These are phyloP conservation scores for Bipolaris gigantea DNA, from an alignment of 2,329 filamentous ascomycete species.

Conservation along the genomic window DNA sequence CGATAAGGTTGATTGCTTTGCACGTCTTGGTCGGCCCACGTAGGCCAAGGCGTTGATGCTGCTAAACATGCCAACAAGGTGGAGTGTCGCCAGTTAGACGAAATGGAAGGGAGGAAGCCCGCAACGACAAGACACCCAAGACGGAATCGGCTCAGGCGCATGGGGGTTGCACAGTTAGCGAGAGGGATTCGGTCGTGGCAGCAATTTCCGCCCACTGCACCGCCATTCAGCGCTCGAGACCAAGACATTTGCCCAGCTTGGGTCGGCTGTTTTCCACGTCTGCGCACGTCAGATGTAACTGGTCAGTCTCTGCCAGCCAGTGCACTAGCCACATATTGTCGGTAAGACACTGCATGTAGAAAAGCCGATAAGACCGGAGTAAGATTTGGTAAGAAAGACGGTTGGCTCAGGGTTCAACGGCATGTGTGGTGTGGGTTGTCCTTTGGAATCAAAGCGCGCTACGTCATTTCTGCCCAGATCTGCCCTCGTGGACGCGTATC, in stretches of 20 bases:
- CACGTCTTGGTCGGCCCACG: constrained; percentile 22
- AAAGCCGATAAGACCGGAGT: not conserved
- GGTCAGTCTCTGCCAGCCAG: not conserved
- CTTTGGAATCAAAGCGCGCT: not conserved
- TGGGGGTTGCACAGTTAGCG: constrained; percentile 11
- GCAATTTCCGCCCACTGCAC: constrained; percentile 7
- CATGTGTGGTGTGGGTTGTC: no score
- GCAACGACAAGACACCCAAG: constrained; percentile 32
- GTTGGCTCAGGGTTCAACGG: not conserved
- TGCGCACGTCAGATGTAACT: not conserved
- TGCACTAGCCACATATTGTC: not conserved
- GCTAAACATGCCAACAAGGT: constrained; percentile 6
- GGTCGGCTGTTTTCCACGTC: not conserved
- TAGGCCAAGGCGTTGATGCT: constrained; percentile 31
- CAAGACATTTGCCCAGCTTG: constrained; percentile 14
- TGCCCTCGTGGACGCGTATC: not conserved
- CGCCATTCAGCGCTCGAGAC: constrained; percentile 5
- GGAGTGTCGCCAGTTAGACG: constrained; percentile 11
- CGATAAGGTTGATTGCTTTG: constrained; percentile 10
- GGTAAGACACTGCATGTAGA: not conserved
- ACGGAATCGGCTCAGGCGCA: constrained; percentile 22
- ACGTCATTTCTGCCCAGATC: no score
- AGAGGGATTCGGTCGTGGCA: constrained; percentile 14
- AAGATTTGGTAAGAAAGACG: not conserved
- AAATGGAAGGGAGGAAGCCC: constrained; percentile 13